Evolutionary conservation across 305 asterid species (phyloP).

Genomic region (Caryopteris hybrid): DNA sequence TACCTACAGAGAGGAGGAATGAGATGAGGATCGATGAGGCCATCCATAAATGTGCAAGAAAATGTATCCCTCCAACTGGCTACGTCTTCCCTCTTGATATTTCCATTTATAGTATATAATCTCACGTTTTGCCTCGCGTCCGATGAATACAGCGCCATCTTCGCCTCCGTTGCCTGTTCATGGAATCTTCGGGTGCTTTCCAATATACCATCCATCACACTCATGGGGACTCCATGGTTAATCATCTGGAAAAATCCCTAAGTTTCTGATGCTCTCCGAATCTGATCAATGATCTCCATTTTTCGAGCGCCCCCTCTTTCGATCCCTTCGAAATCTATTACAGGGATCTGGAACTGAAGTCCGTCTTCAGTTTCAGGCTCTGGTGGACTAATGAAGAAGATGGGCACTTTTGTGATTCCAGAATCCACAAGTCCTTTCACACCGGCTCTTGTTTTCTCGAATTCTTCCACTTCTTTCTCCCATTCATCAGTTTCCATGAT

Average conservation of each 20-base stretch:
- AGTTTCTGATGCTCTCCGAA: constrained; percentile 38
- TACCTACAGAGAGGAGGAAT: constrained; percentile 57
- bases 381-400: constrained; percentile 31
- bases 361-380: constrained; percentile 5
- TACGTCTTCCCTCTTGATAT: constrained; percentile 28
- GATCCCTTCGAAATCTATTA: constrained; percentile 41
- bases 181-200: constrained; percentile 41
- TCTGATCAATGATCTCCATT: constrained; percentile 30
- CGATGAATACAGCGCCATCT: constrained; percentile 46
- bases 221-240: constrained; percentile 53
- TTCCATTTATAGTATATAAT: constrained; percentile 43
- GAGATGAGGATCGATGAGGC: constrained; percentile 22
- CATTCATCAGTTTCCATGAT: constrained; percentile 37
- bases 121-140: constrained; percentile 38
- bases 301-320: constrained; percentile 19
- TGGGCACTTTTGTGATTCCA: constrained; percentile 29
- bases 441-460: constrained; percentile 38
- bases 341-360: constrained; percentile 26
- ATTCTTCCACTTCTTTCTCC: constrained; percentile 37
- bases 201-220: constrained; percentile 35
- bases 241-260: constrained; percentile 69
- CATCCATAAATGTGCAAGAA: constrained; percentile 46
- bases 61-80: constrained; percentile 66
- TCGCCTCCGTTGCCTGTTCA: constrained; percentile 55
- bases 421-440: constrained; percentile 48